Evolutionary conservation across 2,329 filamentous ascomycete genomes (phyloP).

Genomic region (Botrytis galanthina): DNA sequence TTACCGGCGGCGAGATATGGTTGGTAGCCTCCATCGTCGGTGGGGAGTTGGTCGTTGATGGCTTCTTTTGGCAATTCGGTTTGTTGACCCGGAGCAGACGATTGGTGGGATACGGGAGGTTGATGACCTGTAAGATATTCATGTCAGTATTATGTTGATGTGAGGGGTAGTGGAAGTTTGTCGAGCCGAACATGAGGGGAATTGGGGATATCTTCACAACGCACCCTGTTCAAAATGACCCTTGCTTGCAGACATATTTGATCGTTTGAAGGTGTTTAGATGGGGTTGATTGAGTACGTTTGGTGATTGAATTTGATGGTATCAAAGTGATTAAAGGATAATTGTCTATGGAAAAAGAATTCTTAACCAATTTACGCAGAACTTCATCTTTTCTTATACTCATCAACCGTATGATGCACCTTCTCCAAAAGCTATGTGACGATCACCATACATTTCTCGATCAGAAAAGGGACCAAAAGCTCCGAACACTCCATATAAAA

Average conservation of each 20-base stretch:
- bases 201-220: constrained; percentile 12
- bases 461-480: constrained; percentile 6
- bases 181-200: background rate
- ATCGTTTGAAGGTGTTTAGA: background rate
- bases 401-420: background rate
- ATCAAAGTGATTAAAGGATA: background rate
- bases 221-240: constrained; percentile 41
- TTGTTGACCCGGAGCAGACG: constrained; percentile 50
- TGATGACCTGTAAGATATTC: constrained; percentile 43
- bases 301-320: background rate
- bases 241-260: constrained; percentile 35
- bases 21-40: constrained; percentile 63
- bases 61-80: constrained; percentile 45
- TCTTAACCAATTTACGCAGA: constrained; percentile 32
- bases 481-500: constrained; percentile 8
- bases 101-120: constrained; percentile 52
- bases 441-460: background rate
- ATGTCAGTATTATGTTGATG: background rate
- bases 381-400: constrained; percentile 27
- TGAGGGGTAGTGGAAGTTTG: background rate
- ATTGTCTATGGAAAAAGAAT: constrained; percentile 28
- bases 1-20: constrained; percentile 75
- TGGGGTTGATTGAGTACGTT: constrained; percentile 24
- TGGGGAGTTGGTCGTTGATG: constrained; percentile 61
- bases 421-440: background rate